Conservation (phyloP, 2,329 filamentous ascomycete species). For the Blastomyces parvus region DNA sequence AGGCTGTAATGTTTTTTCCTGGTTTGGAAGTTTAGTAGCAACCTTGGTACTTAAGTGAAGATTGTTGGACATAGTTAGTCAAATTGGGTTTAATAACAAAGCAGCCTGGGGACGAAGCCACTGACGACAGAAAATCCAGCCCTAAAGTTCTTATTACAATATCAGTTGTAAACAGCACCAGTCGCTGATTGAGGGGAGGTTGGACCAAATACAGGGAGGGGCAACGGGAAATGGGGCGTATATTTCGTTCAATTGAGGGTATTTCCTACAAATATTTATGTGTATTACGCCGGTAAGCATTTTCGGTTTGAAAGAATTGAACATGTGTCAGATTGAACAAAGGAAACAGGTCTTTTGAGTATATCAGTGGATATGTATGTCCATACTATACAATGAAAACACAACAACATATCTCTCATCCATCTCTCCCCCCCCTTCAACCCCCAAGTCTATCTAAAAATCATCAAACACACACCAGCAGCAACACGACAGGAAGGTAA, state of each 20-base stretch:
- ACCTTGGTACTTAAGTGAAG: background rate
- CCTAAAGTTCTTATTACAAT: background rate
- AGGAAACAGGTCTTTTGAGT: constrained; percentile 22
- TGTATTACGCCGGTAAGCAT: background rate
- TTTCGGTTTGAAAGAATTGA: background rate
- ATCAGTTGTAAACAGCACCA: background rate
- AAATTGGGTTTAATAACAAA: background rate
- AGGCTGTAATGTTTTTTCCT: background rate
- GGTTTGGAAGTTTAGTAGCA: background rate
- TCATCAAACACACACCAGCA: constrained; percentile 17
- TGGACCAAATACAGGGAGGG: too few relatives aligned
- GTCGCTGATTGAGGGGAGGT: too few relatives aligned
- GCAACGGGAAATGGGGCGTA: too few relatives aligned
- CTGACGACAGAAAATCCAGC: background rate
- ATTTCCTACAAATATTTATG: background rate
- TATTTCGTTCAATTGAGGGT: background rate
- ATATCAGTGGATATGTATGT: constrained; percentile 25
- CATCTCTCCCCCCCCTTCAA: constrained; percentile 21
- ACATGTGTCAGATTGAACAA: constrained; percentile 8
- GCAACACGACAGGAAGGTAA: background rate
- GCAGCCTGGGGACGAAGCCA: background rate
- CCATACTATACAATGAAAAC: constrained; percentile 26
- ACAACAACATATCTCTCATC: constrained; percentile 25
- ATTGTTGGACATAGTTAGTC: too few relatives aligned
- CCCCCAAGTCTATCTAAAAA: constrained; percentile 17